These are phyloP conservation scores for Penicilliopsis zonata DNA, from an alignment of 495 filamentous ascomycete genomes.

Conservation along the genomic window DNA sequence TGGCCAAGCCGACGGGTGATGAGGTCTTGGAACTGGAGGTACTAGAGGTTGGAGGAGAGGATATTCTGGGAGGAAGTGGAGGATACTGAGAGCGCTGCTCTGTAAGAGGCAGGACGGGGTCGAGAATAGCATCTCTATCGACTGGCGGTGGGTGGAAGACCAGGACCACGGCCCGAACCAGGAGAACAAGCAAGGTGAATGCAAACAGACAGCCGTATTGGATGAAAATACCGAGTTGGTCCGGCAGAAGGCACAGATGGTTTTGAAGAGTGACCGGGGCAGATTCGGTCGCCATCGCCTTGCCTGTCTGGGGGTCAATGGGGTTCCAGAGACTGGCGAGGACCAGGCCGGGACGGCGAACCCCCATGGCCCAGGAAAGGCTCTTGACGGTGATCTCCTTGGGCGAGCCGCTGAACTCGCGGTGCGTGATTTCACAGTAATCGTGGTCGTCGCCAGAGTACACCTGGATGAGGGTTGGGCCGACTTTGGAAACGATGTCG, in stretches of 20 bases:
- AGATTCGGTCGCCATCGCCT: slow-evolving; percentile 27
- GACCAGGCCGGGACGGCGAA: slow-evolving; percentile 75
- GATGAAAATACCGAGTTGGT: slow-evolving; percentile 73
- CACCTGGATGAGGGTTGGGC: slow-evolving; percentile 57
- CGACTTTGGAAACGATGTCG: slow-evolving; percentile 56
- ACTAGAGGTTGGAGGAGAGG: slow-evolving; percentile 20
- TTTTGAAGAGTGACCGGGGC: slow-evolving; percentile 57
- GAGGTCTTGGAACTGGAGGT: slow-evolving; percentile 26
- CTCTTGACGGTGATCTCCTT: slow-evolving; percentile 92
- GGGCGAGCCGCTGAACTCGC: slow-evolving; percentile 51
- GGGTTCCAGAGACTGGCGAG: slow-evolving; percentile 90
- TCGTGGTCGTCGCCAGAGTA: slow-evolving; percentile 98
- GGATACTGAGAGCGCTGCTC: too few species aligned
- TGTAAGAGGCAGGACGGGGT: slow-evolving; percentile 23
- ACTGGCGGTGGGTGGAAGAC: slow-evolving; percentile 10
- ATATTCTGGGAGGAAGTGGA: slow-evolving; percentile 2
- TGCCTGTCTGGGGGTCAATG: slow-evolving; percentile 49
- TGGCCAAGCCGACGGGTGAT: slow-evolving; percentile 18
- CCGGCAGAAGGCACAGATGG: slow-evolving; percentile 83
- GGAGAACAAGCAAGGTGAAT: slow-evolving; percentile 46
- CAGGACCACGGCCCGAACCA: slow-evolving; percentile 47
- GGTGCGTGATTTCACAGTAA: slow-evolving; percentile 83
- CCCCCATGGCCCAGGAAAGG: slow-evolving; percentile 93
- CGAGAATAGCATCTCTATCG: slow-evolving; percentile 4
- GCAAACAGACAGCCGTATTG: slow-evolving; percentile 54